Percentiles rank a stretch among this genome's conserved stretches.
Evolutionary conservation across 2,329 filamentous ascomycete species (phyloP).

Genomic region (Helminthosporium solani): DNA sequence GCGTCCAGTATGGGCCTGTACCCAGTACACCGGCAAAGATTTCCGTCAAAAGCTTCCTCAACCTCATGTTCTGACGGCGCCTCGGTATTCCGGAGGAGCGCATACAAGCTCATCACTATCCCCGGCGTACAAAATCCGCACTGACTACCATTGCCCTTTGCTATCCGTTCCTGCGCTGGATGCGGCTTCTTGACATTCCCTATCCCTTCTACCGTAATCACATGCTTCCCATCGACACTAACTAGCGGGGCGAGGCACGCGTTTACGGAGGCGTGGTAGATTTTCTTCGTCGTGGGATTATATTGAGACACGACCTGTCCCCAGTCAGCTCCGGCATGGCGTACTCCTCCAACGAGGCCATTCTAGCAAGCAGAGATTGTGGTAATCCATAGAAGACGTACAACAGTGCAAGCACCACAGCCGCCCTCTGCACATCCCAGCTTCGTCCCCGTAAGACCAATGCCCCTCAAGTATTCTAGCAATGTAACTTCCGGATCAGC

Average conservation of each 20-base stretch:
- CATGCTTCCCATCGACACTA: conserved; percentile 95
- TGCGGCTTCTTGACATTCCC: conserved; percentile 85
- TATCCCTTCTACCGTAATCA: conserved; percentile 96
- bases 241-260: conserved; percentile 91
- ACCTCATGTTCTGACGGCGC: conserved; percentile 77
- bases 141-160: conserved; percentile 87
- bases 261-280: conserved; percentile 96
- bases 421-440: conserved; percentile 95
- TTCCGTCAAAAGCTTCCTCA: conserved; percentile 96
- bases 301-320: conserved; percentile 76
- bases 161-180: conserved; percentile 86
- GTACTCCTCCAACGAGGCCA: not conserved
- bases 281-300: conserved; percentile 86
- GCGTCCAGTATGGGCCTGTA: conserved; percentile 93
- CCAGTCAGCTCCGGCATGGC: conserved; percentile 8
- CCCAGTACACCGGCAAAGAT: conserved; percentile 91
- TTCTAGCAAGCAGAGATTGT: not conserved
- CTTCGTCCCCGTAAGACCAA: conserved; percentile 94
- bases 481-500: conserved; percentile 90
- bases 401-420: conserved; percentile 93
- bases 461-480: conserved; percentile 87
- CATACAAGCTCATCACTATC: conserved; percentile 97
- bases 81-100: conserved; percentile 80
- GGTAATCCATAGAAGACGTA: conserved; percentile 37
- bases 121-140: conserved; percentile 96